Evolutionary conservation across 2,329 filamentous ascomycete genomes (phyloP).

Genomic region (Aspergillus proliferans): DNA sequence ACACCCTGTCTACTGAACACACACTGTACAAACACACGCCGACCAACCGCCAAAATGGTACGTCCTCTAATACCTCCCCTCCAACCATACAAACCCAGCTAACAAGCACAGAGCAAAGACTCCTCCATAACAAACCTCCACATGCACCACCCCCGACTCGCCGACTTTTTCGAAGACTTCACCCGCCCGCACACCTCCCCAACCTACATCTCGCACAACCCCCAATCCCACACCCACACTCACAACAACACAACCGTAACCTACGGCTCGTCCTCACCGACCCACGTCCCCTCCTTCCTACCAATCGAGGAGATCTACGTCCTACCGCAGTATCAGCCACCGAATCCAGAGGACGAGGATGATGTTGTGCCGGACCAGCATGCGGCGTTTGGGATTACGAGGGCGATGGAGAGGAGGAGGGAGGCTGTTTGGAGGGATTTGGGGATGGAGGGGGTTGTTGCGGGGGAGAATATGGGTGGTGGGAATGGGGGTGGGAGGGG

Average conservation of each 20-base stretch:
- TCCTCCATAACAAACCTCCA: constrained; percentile 45
- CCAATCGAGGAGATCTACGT: constrained; percentile 58
- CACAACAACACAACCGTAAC: constrained; percentile 12
- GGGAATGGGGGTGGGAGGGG: constrained; percentile 8
- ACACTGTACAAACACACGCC: neutral
- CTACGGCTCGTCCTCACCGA: constrained; percentile 25
- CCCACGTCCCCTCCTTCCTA: constrained; percentile 37
- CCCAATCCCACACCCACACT: constrained; percentile 12
- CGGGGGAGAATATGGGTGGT: constrained; percentile 9
- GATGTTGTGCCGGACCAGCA: constrained; percentile 63
- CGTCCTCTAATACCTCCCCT: neutral
- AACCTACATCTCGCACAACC: constrained; percentile 5
- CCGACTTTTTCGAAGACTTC: constrained; percentile 47
- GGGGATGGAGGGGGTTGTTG: constrained; percentile 18
- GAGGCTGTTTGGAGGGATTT: constrained; percentile 56
- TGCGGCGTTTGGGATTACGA: constrained; percentile 60
- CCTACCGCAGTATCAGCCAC: constrained; percentile 53
- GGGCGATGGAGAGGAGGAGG: constrained; percentile 51
- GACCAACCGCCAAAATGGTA: neutral
- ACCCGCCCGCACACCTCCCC: constrained; percentile 39
- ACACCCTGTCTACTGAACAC: neutral
- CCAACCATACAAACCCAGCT: neutral
- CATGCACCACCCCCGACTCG: constrained; percentile 43
- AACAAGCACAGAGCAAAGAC: constrained; percentile 41
- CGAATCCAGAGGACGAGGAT: constrained; percentile 62